Evolutionary conservation across 331 rosid genomes (phyloP).

Genomic region (Pyrus hybrid): DNA sequence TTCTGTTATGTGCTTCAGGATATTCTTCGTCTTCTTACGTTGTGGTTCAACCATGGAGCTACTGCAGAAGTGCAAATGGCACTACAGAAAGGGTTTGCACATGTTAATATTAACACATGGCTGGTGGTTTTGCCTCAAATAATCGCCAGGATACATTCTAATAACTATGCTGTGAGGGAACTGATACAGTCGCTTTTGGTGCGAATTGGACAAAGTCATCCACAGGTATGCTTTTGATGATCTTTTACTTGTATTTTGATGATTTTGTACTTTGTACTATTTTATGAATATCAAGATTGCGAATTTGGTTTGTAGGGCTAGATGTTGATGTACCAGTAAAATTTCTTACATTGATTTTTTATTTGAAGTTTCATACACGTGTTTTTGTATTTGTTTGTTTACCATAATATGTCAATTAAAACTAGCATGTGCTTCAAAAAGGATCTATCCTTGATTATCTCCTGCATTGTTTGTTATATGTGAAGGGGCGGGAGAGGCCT

Average conservation of each 20-base stretch:
- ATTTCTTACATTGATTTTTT: not conserved
- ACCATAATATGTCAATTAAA: not conserved
- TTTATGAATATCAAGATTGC: not conserved
- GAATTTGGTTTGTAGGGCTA: not conserved
- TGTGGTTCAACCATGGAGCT: slow-evolving; percentile 97
- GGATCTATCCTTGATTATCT: not conserved
- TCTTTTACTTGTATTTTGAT: not conserved
- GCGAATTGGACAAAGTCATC: slow-evolving; percentile 95
- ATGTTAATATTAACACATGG: slow-evolving; percentile 94
- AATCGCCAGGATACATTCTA: slow-evolving; percentile 95
- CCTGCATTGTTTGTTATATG: not conserved
- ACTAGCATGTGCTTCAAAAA: not conserved
- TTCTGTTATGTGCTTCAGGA: slow-evolving; percentile 40
- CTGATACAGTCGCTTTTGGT: slow-evolving; percentile 90
- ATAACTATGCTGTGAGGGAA: slow-evolving; percentile 86
- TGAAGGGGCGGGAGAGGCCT: not conserved
- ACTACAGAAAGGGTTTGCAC: slow-evolving; percentile 71
- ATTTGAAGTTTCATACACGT: not conserved
- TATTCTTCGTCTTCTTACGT: slow-evolving; percentile 91
- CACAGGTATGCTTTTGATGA: slow-evolving; percentile 63
- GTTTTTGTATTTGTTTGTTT: not conserved
- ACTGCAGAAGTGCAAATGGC: slow-evolving; percentile 87
- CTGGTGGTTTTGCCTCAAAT: slow-evolving; percentile 96
- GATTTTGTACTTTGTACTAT: too few species aligned
- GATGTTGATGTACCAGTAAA: not conserved